Evolutionary conservation across 2,329 filamentous ascomycete species (phyloP).

Genomic region (Neofusicoccum sp.): DNA sequence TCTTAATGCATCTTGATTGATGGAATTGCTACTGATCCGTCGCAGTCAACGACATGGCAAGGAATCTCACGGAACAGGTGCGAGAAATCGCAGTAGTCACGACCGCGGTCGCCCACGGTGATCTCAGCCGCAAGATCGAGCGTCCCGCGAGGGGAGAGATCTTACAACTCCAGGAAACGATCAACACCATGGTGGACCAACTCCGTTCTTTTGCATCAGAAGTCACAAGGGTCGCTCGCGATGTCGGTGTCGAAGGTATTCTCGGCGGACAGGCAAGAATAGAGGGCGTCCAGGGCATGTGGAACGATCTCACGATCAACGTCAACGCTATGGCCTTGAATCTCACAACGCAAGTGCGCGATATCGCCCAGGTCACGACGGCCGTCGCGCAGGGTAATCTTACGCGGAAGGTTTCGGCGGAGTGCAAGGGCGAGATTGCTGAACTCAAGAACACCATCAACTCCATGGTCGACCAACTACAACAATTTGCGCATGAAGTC

Average conservation of each 20-base stretch:
- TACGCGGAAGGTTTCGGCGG: conserved; percentile 51
- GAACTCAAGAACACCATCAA: conserved; percentile 54
- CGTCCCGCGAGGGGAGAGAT: conserved; percentile 95
- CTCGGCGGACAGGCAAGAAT: conserved; percentile 64
- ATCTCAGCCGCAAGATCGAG: conserved; percentile 93
- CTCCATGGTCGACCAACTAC: conserved; percentile 53
- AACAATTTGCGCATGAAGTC: conserved; percentile 54
- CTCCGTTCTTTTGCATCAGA: conserved; percentile 65
- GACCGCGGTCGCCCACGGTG: conserved; percentile 88
- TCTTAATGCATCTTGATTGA: conserved; percentile 24
- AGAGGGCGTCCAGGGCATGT: conserved; percentile 64
- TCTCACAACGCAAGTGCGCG: conserved; percentile 53
- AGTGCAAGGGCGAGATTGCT: conserved; percentile 53
- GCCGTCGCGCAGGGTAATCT: conserved; percentile 53
- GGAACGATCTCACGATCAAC: conserved; percentile 61
- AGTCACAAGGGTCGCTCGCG: conserved; percentile 62
- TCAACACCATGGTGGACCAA: conserved; percentile 67
- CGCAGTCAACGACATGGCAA: conserved; percentile 93
- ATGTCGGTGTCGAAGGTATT: conserved; percentile 64
- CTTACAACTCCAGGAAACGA: conserved; percentile 86
- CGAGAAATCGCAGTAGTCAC: conserved; percentile 97
- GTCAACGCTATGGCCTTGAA: conserved; percentile 56
- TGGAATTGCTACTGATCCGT: conserved; percentile 28
- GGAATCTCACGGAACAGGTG: conserved; percentile 96
- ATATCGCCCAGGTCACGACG: conserved; percentile 54